Conservation (phyloP, 495 filamentous ascomycete genomes). For the Parathielavia appendiculata region DNA sequence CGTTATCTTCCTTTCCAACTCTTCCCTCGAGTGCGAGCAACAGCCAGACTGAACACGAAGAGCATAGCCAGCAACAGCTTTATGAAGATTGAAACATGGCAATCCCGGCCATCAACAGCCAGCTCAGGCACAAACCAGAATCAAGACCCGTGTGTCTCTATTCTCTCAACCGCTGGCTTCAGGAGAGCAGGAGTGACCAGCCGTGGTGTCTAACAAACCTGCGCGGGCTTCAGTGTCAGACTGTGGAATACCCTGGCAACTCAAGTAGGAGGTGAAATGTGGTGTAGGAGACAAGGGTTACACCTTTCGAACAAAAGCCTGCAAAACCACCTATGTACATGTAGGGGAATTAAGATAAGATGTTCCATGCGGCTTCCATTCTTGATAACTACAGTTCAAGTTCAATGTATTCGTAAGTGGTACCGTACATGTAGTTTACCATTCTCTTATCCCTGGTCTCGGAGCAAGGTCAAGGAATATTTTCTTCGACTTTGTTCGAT, state of each 20-base stretch:
- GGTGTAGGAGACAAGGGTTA: background rate
- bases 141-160: background rate
- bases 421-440: no score
- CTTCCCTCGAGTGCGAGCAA: background rate
- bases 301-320: no score
- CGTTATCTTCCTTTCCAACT: background rate
- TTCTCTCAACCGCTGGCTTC: conserved; percentile 13
- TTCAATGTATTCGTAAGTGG: no score
- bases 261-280: background rate
- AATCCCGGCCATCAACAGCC: background rate
- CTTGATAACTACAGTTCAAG: no score
- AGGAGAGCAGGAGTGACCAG: background rate
- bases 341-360: no score
- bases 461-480: no score
- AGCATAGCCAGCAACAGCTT: background rate
- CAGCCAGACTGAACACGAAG: background rate
- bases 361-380: no score
- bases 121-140: conserved; percentile 6
- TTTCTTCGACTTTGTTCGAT: no score
- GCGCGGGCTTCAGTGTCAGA: background rate
- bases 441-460: no score
- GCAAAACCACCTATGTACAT: no score
- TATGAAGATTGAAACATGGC: no score
- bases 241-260: background rate
- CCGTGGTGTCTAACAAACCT: conserved; percentile 9